phyloP scores from a whole-genome alignment of 1,139 yeast species.

The Kodamaea anthophila region DNA sequence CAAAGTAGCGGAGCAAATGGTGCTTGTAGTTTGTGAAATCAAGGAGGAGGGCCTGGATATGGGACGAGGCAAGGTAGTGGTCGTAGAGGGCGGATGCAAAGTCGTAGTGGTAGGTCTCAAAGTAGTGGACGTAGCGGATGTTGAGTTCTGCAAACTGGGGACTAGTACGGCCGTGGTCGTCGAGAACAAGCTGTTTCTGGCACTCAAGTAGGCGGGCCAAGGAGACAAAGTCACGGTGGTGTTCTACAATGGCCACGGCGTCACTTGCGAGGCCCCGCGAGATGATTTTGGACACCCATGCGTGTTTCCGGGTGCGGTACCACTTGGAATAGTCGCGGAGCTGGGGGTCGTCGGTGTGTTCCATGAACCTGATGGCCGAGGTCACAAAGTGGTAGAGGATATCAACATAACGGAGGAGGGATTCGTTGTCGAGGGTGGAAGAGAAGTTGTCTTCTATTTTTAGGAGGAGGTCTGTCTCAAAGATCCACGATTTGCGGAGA shows the following conservation, averaged over 20 bases:
- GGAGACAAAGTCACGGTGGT: conserved; percentile 58
- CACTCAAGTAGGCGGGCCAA: conserved; percentile 59
- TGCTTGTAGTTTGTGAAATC: conserved; percentile 51
- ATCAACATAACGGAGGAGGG: conserved; percentile 23
- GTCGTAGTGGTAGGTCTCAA: conserved; percentile 56
- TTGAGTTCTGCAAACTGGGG: conserved; percentile 10
- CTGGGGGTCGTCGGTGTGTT: conserved; percentile 17
- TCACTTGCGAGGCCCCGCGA: conserved; percentile 41
- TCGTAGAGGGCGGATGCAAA: conserved; percentile 67
- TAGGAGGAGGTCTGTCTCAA: conserved; percentile 31
- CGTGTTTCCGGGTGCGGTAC: conserved; percentile 25
- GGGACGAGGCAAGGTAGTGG: conserved; percentile 49
- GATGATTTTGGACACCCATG: conserved; percentile 54
- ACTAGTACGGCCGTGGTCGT: conserved; percentile 5
- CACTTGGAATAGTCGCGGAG: conserved; percentile 28
- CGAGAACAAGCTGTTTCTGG: conserved; percentile 34
- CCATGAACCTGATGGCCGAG: conserved; percentile 34
- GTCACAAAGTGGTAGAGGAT: conserved; percentile 34
- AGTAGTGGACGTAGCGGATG: conserved; percentile 44
- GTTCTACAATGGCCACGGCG: conserved; percentile 62
- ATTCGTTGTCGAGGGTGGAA: conserved; percentile 6
- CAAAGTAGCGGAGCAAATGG: conserved; percentile 49
- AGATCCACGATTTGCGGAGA: conserved; percentile 32
- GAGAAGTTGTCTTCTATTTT: conserved; percentile 27
- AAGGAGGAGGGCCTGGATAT: conserved; percentile 48